Base-by-base conservation (phyloP, 495 filamentous ascomycete genomes). In the Neurospora intermedia region DNA sequence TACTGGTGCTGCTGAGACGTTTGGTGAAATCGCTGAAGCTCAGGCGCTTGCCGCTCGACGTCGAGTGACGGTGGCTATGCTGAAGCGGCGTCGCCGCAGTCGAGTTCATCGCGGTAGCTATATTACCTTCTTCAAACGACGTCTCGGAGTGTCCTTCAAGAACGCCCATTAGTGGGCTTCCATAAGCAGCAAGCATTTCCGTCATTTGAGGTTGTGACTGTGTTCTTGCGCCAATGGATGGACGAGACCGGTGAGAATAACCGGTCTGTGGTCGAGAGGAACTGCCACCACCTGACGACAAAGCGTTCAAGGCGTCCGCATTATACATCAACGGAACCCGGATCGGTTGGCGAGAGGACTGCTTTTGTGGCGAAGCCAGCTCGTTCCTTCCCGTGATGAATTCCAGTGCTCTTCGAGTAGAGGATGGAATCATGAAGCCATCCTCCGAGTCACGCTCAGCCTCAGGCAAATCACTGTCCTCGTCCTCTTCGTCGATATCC, bases 1-100 rank as follows among this genome's bases (percentile, higher is more conserved):
- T 86, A 73, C 83, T 86, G 9, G 87, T 87, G 59, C 82, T 85
- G 73, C 84, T 85, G 48, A 89, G 76, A 41, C 86, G 78, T 71
- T 85, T 85, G 23, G 87, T 83, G 73, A 88, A 88, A 40, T 89
- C 87, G 74, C 81, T 83, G 73, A 88, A 88, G 75, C 83, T 85
- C 4, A 88, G 81, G 46, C 85, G 77, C 76, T 87, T 88, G 40
- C 72, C 72, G 75, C 78, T 80, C 40, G 79, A 86, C 16, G 80
- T 81, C 27, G 85, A 87, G 13, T 82, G 80, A 23, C 85, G 83
- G 72, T 85, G 62, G 72, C 74, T 74, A 48, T 75, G 77, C 9
- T 77, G 76, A 35, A 75, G 23, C 69, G 71, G 70, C n/a, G 76
- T 69, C 2, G 73, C 54, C n/a, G 75, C 73, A 0, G 75, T 73